Evolutionary conservation across 1,284 basidiomycete species (phyloP), one percentile per base, ranked within the genome.

Genomic region (Apiotrichum domesticum): DNA sequence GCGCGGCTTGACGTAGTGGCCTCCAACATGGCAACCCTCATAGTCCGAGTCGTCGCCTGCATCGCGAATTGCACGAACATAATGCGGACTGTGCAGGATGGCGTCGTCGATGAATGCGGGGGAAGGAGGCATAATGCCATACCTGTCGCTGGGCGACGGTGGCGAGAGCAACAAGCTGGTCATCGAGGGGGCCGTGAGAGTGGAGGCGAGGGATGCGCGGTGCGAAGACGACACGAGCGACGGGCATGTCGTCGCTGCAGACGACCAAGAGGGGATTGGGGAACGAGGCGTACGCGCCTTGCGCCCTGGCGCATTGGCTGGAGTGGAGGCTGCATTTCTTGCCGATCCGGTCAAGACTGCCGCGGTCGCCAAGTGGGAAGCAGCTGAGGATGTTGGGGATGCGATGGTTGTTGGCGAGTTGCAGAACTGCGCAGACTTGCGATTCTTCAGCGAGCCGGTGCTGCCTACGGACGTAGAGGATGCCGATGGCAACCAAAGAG

Each of bases 141-240:
- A 39, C 21, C 34, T 51, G 41, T 57, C 59, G 44, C 35, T 32
- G 11, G 60, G 57, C 11, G 60, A 56, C 14, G 49, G 54, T 3
- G 60, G 60, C n/a, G 60, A 62, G 40, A 62, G 42, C 32, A 62
- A 37, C 37, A 62, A 41, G 29, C 52, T 54, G 1, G 60, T 62
- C 51, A 56, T 58, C 8, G 60, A 62, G n/a, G 60, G 57, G 21
- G 60, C 60, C 2, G 60, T 62, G 35, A 62, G 42, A 6, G 60
- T 62, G 33, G 60, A 62, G 35, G 57, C 60, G n/a, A 62, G 13
- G 8, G 60, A 62, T 35, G 57, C 60, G 42, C 60, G 60, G 46
- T 62, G 60, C 8, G 54, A 58, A 13, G 54, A 57, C 4, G 59
- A 58, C n/a, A 52, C 51, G 48, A 59, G 55, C 6, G 60, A 62